Conservation (phyloP, 768 basidiomycete species). For the Pleurotus eryngii region DNA sequence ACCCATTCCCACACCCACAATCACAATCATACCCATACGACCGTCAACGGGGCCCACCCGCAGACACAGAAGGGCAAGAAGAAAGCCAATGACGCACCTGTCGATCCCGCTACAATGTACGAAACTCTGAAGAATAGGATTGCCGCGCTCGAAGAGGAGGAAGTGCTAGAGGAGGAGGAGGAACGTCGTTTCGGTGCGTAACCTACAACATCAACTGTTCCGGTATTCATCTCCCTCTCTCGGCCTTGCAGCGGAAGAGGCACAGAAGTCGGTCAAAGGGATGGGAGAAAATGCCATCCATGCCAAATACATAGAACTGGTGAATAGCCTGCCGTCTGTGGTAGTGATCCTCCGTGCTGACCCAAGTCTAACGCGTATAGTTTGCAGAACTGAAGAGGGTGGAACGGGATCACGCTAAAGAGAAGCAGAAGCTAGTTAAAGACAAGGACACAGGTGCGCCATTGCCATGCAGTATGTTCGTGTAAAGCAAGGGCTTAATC, state of each 20-base stretch:
- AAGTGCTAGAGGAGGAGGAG: conserved; percentile 84
- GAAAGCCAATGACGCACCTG: conserved; percentile 66
- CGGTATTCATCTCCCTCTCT: conserved; percentile 17
- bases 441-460: conserved; percentile 83
- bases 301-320: conserved; percentile 85
- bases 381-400: conserved; percentile 85
- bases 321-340: conserved; percentile 33
- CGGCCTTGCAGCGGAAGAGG: conserved; percentile 69
- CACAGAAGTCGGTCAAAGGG: conserved; percentile 80
- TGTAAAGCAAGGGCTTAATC: conserved; percentile 2
- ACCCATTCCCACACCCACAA: conserved; percentile 18
- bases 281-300: conserved; percentile 82
- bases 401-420: conserved; percentile 87
- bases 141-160: conserved; percentile 86
- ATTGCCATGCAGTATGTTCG: conserved; percentile 2
- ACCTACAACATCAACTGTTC: conserved; percentile 5
- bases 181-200: conserved; percentile 71
- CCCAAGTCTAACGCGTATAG: conserved; percentile 33
- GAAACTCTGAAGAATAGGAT: conserved; percentile 87
- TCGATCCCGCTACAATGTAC: conserved; percentile 85
- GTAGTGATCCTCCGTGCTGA: conserved; percentile 3
- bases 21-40: conserved; percentile 25
- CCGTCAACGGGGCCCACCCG: conserved; percentile 41
- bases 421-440: conserved; percentile 87
- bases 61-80: conserved; percentile 54